Evolutionary conservation across 2,329 filamentous ascomycete genomes (phyloP).

Genomic region (Fusarium subtropicale): DNA sequence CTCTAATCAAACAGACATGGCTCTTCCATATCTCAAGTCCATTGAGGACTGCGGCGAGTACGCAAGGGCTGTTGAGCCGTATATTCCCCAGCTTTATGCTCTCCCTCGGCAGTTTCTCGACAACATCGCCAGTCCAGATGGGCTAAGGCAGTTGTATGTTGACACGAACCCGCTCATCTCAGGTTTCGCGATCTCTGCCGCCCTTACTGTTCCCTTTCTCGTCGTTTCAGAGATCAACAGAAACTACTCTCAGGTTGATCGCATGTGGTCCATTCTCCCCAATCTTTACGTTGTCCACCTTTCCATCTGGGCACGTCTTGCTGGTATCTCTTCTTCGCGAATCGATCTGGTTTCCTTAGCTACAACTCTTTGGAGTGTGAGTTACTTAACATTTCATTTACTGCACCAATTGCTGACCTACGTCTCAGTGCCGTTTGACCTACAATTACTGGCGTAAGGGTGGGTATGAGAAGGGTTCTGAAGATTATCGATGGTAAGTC

Average conservation of each 20-base stretch:
- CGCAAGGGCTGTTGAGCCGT: slow-evolving; percentile 79
- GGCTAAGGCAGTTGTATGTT: slow-evolving; percentile 78
- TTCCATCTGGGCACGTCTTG: slow-evolving; percentile 81
- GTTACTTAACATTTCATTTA: slow-evolving; percentile 45
- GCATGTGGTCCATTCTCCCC: slow-evolving; percentile 90
- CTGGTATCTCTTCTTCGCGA: slow-evolving; percentile 75
- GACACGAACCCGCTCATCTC: slow-evolving; percentile 88
- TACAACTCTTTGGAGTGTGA: slow-evolving; percentile 82
- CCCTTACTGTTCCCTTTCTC: slow-evolving; percentile 78
- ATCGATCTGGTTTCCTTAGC: slow-evolving; percentile 79
- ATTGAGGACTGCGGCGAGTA: slow-evolving; percentile 83
- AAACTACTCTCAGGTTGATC: slow-evolving; percentile 98
- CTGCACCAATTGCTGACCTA: slow-evolving; percentile 5
- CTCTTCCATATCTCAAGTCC: slow-evolving; percentile 76
- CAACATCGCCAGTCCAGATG: slow-evolving; percentile 68
- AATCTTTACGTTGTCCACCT: slow-evolving; percentile 89
- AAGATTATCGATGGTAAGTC: slow-evolving; percentile 88
- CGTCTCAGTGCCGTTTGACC: slow-evolving; percentile 79
- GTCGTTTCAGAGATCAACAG: slow-evolving; percentile 84
- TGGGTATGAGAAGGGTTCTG: slow-evolving; percentile 87
- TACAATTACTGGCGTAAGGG: slow-evolving; percentile 98
- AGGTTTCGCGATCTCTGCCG: slow-evolving; percentile 77
- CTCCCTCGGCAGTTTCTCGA: slow-evolving; percentile 74
- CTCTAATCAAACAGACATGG: slow-evolving; percentile 61
- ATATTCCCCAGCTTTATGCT: slow-evolving; percentile 74